A percentile compares a stretch with the other conserved stretches of the same genome.
phyloP scores from a whole-genome alignment of 257 asterid species.

The Nicotiana undulata region DNA sequence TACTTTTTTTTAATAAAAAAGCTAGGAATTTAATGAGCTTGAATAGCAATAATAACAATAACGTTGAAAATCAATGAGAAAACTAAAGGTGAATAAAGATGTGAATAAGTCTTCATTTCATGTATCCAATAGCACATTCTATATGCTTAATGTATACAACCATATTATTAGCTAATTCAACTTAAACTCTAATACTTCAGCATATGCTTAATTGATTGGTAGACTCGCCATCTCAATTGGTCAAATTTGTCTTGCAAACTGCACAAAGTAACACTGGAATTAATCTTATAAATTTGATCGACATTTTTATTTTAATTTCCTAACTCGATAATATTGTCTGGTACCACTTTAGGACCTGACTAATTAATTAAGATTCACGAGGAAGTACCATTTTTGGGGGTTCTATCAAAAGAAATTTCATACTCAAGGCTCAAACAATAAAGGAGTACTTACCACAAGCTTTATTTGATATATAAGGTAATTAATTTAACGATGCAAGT shows the following conservation, averaged over 20 bases:
- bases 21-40: no score
- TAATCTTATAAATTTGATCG: neutral
- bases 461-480: neutral
- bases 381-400: no score
- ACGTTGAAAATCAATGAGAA: no score
- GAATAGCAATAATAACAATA: no score
- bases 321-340: no score
- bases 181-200: neutral
- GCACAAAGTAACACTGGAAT: neutral
- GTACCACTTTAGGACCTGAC: no score
- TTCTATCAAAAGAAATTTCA: no score
- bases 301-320: no score
- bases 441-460: no score
- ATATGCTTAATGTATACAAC: neutral
- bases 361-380: no score
- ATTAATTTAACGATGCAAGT: neutral
- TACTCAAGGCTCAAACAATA: no score
- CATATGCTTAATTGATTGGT: constrained; percentile 1
- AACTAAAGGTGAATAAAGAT: neutral
- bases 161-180: neutral
- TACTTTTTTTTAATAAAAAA: neutral
- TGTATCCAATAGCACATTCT: neutral
- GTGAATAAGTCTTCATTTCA: neutral
- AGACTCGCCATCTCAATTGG: constrained; percentile 49
- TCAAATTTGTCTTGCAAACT: constrained; percentile 62